A percentile compares a stretch with the other conserved stretches of the same genome.
Evolutionary conservation across 441 rosid genomes (phyloP).

Genomic region (Populus tomentosa): DNA sequence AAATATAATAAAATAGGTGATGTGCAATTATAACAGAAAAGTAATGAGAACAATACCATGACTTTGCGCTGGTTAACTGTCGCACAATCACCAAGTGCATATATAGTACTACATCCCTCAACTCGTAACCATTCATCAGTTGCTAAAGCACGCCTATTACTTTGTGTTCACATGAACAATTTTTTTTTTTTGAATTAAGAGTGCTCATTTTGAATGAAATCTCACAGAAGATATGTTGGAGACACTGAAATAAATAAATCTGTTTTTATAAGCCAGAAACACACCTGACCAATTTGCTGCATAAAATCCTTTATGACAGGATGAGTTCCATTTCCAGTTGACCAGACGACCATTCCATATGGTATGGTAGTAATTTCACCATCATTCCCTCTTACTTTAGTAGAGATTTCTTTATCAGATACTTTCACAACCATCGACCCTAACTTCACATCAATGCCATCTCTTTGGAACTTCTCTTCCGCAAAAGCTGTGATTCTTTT

Average conservation of each 20-base stretch:
- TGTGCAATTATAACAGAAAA: background rate
- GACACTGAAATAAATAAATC: background rate
- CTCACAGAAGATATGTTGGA: background rate
- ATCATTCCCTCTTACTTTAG: constrained; percentile 61
- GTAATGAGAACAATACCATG: constrained; percentile 45
- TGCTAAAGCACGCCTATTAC: constrained; percentile 79
- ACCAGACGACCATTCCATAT: constrained; percentile 97
- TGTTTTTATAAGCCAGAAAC: constrained; percentile 3
- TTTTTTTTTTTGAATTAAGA: background rate
- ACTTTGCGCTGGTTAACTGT: constrained; percentile 95
- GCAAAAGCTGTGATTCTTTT: constrained; percentile 92
- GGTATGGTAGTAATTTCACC: constrained; percentile 56
- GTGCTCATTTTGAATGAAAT: background rate
- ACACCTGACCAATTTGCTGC: constrained; percentile 94
- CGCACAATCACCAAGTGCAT: constrained; percentile 98
- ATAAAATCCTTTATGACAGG: constrained; percentile 85
- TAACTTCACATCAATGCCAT: constrained; percentile 76
- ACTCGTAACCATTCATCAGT: constrained; percentile 98
- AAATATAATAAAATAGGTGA: background rate
- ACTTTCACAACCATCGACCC: constrained; percentile 92
- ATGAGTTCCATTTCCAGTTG: constrained; percentile 91
- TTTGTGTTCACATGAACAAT: constrained; percentile 30
- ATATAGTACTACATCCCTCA: constrained; percentile 60
- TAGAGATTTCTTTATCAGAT: constrained; percentile 69
- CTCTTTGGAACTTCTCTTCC: constrained; percentile 81